Percentiles rank a stretch among this genome's conserved stretches.
phyloP scores from a whole-genome alignment of 139 green algal genomes.

The Klebsormidium nitens region DNA sequence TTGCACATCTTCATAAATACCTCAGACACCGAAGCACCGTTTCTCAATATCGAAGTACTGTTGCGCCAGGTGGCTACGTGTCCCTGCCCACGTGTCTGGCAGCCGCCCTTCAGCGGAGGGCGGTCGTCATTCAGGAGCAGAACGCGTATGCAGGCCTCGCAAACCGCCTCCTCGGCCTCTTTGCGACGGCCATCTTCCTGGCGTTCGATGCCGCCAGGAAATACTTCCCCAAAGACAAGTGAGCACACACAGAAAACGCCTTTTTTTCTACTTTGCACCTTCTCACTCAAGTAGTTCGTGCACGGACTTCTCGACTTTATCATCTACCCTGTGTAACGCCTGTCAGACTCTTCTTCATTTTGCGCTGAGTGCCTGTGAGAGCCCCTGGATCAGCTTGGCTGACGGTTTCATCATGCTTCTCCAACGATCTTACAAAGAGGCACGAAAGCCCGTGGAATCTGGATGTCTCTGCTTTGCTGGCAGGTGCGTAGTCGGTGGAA shows the following conservation, averaged over 20 bases:
- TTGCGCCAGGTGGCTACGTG: constrained; percentile 50
- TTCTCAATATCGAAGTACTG: background rate
- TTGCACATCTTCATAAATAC: too few species aligned
- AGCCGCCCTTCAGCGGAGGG: constrained; percentile 25
- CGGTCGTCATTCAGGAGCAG: constrained; percentile 48
- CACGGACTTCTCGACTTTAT: too few species aligned
- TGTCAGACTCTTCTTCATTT: too few species aligned
- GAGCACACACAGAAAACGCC: background rate
- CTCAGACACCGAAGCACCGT: background rate
- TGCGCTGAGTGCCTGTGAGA: too few species aligned
- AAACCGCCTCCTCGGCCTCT: constrained; percentile 36
- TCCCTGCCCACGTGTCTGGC: constrained; percentile 43
- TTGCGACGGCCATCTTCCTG: constrained; percentile 38
- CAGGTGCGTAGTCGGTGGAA: constrained; percentile 23
- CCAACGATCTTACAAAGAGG: too few species aligned
- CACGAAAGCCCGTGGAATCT: too few species aligned
- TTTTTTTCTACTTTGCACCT: background rate
- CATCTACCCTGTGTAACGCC: too few species aligned
- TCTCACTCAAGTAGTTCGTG: background rate
- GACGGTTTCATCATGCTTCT: too few species aligned
- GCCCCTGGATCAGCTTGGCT: too few species aligned
- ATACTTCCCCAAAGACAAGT: constrained; percentile 32
- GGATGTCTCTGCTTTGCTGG: too few species aligned
- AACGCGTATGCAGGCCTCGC: constrained; percentile 48
- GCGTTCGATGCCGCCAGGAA: constrained; percentile 37